Evolutionary conservation across 441 rosid species (phyloP).

Genomic region (Populus hybrid): DNA sequence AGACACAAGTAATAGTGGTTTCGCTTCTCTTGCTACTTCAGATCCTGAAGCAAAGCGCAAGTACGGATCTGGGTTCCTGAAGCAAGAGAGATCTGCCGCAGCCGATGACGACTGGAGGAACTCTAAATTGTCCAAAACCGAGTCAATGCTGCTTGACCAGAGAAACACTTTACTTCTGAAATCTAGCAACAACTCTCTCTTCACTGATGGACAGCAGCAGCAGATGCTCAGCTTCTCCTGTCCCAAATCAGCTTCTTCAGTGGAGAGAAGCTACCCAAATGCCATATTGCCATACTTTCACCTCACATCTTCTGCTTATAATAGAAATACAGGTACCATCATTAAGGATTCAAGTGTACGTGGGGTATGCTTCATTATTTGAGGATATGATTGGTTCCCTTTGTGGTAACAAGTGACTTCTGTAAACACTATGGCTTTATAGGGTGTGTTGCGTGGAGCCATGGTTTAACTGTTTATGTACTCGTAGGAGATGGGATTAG

Average conservation of each 20-base stretch:
- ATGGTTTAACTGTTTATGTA: neutral
- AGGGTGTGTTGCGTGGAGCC: neutral
- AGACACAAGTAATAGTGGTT: slow-evolving; percentile 28
- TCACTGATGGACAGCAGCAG: slow-evolving; percentile 41
- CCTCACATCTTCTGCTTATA: slow-evolving; percentile 36
- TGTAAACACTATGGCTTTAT: neutral
- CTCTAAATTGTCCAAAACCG: slow-evolving; percentile 52
- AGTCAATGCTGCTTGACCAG: slow-evolving; percentile 37
- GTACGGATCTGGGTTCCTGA: slow-evolving; percentile 60
- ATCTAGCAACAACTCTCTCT: slow-evolving; percentile 37
- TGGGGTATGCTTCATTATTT: slow-evolving; percentile 9
- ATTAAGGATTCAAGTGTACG: neutral
- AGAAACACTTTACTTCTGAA: slow-evolving; percentile 36
- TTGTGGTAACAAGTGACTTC: neutral
- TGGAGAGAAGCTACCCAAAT: slow-evolving; percentile 25
- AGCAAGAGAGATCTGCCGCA: slow-evolving; percentile 43
- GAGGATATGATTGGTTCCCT: slow-evolving; percentile 13
- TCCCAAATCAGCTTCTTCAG: slow-evolving; percentile 44
- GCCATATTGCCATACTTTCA: slow-evolving; percentile 39
- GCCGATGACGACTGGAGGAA: slow-evolving; percentile 54
- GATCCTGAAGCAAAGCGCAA: slow-evolving; percentile 49
- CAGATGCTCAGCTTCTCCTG: slow-evolving; percentile 71
- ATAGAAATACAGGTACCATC: slow-evolving; percentile 39
- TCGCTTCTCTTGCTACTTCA: slow-evolving; percentile 31
- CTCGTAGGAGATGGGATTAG: neutral